A percentile compares a stretch with the other conserved stretches of the same genome.
phyloP scores from a whole-genome alignment of 2,329 filamentous ascomycete genomes.

The Aureobasidium melanogenum region DNA sequence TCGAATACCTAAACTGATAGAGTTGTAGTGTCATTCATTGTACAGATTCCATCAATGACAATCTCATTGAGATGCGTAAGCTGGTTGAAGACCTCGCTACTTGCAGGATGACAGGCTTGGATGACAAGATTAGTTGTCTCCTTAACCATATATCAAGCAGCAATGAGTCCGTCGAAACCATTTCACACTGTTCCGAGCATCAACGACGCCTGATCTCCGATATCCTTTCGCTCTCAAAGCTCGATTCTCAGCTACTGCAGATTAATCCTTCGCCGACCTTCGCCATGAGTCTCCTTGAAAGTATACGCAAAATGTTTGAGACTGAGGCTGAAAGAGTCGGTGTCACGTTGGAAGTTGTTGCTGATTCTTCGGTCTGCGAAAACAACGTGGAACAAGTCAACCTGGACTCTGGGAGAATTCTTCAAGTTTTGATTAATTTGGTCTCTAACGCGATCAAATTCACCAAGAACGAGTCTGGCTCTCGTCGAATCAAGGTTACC shows the following conservation, averaged over 20 bases:
- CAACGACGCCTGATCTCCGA: constrained; percentile 37
- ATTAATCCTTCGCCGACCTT: constrained; percentile 33
- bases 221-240: constrained; percentile 34
- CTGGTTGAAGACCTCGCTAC: constrained; percentile 13
- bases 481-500: constrained; percentile 30
- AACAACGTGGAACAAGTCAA: constrained; percentile 22
- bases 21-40: constrained; percentile 30
- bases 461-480: constrained; percentile 29
- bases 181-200: constrained; percentile 22
- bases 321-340: constrained; percentile 27
- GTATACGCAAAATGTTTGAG: constrained; percentile 30
- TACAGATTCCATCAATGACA: constrained; percentile 25
- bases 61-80: neutral
- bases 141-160: neutral
- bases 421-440: constrained; percentile 26
- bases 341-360: constrained; percentile 22
- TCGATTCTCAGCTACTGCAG: constrained; percentile 24
- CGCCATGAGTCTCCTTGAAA: constrained; percentile 26
- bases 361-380: constrained; percentile 27
- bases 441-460: constrained; percentile 32
- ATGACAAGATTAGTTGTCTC: neutral
- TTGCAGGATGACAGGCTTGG: neutral
- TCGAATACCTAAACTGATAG: neutral
- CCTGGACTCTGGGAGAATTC: constrained; percentile 23
- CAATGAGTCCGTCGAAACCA: constrained; percentile 20